Base-by-base conservation (phyloP, 805 yeast species). In the Pichia membranifaciens region DNA sequence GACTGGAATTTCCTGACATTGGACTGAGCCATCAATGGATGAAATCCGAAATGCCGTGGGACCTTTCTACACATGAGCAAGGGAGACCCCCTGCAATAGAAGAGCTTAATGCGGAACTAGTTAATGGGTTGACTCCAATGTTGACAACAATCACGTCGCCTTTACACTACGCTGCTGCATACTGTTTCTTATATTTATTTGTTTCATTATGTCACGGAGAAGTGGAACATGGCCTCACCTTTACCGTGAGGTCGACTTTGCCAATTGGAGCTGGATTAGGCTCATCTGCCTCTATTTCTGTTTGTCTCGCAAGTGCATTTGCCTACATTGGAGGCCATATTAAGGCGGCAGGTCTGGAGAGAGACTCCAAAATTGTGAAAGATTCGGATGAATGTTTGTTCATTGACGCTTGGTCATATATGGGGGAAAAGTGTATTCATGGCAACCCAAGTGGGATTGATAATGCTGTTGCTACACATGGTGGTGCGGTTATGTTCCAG, bases 231-330 rank as follows among this genome's bases (percentile, higher is more conserved):
- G 66, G 66, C 3, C 59, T 73, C 51, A 73, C 71, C 31, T 87
- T 84, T 62, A 72, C 81, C 3, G 80, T 87, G 15, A 77, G 90
- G 49, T 87, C 96, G 1, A 82, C 95, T 1, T 69, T 90, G 43
- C 99, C 99, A 1, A 84, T 91, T 42, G 97, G 99, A 35, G 97
- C 99, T 0, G 99, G 99, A 0, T 73, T 93, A 41, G 99, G 99
- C 0, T 87, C 96, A 1, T 86, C 96, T 39, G 98, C 98, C 0
- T 81, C 96, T 2, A 77, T 87, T 16, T 79, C 95, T 1, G 98
- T 93, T 3, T 82, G 93, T 58, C 61, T 93, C 33, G 76, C 95
- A 0, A 70, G 91, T 15, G 95, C 93, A 0, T 70, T 91, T 60
- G 68, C 82, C 3, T 66, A 78, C 31, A 60, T 83, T 20, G 85